Base-by-base conservation (phyloP, 352 stramenopile genomes). In the Phytopythium sindhum region DNA sequence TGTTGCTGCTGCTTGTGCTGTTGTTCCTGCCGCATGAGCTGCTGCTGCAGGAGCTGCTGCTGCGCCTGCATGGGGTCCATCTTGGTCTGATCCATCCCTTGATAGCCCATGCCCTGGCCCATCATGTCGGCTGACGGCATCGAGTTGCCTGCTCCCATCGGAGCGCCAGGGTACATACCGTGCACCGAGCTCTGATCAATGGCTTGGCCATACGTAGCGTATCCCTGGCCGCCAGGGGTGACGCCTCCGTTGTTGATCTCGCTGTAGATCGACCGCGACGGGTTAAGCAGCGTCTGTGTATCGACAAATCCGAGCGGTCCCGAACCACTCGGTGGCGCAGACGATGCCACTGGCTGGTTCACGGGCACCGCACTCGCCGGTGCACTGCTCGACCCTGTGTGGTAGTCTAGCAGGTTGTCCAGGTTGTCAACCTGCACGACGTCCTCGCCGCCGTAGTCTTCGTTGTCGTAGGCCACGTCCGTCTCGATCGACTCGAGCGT, bases 381-480 rank as follows among this genome's bases (percentile, higher is more conserved):
- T 19, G 57, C 52, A 10, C 67, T 60, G 33, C 56, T 66, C 23
- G 60, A 66, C 11, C 80, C 78, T 33, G 76, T 77, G 35, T 88
- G 74, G 61, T 95, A 92, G 57, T 95, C 86, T 37, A 95, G 65
- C 39, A 95, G 61, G 61, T 95, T 93, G 65, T 95, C 86, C 42
- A 95, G 61, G 66, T 95, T 95, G 61, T 95, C 86, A 37, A 93
- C 84, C 52, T 90, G 80, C 31, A 92, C 86, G 8, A 95, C 86
- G 19, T 93, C 84, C 33, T 95, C 84, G 10, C 79, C 78, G 21
- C 84, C 82, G 39, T 95, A 92, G 56, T 95, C 86, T 50, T 93
- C 84, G 56, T 90, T 90, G 63, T 95, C 85, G 64, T 93, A 90
- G 0, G 79, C 82, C 11, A 95, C 84, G 54, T 92, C 84, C 31